Base-by-base conservation (phyloP, 139 green algal genomes). In the Tetraselmis chui region DNA sequence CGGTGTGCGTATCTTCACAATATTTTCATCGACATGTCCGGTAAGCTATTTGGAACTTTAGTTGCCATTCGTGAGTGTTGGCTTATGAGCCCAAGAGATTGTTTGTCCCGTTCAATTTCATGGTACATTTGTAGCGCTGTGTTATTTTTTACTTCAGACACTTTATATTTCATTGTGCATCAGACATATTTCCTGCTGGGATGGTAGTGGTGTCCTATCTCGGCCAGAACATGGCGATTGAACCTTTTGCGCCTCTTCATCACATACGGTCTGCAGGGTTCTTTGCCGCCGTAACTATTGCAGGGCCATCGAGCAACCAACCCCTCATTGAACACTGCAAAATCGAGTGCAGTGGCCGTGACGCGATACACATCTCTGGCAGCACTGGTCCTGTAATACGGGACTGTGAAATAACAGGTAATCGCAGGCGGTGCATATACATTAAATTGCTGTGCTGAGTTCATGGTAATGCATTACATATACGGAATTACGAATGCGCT, bases 21-120 rank as follows among this genome's bases (percentile, higher is more conserved):
- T 29, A 25, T 95, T 1, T 84, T 89, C 26, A 29, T 95, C 5
- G 90, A 94, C 85, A 88, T 92, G 80, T 90, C 90, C 1, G 91
- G 91, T 67, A 18, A 5, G 45, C 45, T 5, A 67, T 67, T 5
- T 67, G 45, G 11, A 18, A 67, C 18, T 5, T 67, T 5, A 67
- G 18, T 18, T 25, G 18, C 45, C 45, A 67, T n/a, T n/a, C n/a
- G n/a, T n/a, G n/a, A n/a, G n/a, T n/a, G n/a, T n/a, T n/a, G n/a
- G n/a, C n/a, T n/a, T n/a, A n/a, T n/a, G n/a, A n/a, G n/a, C n/a
- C n/a, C n/a, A n/a, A n/a, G n/a, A n/a, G 45, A 18, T 25, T 18
- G 45, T 67, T 25, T 67, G 45, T 18, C 11, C 5, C 18, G 45
- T 67, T 5, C 45, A 18, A 67, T 67, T 5, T 67, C 11, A 67